Base-by-base conservation (phyloP, 2,329 filamentous ascomycete species). In the Colletotrichum simmondsii region DNA sequence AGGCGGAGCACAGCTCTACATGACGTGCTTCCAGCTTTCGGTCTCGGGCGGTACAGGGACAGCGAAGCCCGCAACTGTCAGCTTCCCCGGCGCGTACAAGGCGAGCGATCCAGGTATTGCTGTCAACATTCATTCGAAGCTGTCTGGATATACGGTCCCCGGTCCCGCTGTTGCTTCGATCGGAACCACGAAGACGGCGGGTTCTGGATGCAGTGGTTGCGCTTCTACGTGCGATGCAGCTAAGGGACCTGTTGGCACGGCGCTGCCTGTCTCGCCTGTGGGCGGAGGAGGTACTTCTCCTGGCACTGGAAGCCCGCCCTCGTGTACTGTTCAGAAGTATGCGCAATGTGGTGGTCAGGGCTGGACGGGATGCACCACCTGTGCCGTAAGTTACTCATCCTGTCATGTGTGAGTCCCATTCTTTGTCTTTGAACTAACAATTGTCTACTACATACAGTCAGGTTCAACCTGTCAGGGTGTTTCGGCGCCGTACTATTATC, bases 71-170 rank as follows among this genome's bases (percentile, higher is more conserved):
- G 61, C 78, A 1, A 81, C 79, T 0, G 80, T 85, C 53, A 75
- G 64, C 52, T 81, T 87, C 75, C 86, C 86, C 1, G 83, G 85
- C 0, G 86, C 85, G 0, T 85, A 87, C 77, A 80, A 80, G 74
- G 77, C 82, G 5, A 79, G 74, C 19, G 84, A 88, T 74, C 84
- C 86, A 0, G 86, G 86, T 12, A 85, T 88, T 69, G 79, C 83
- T 32, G 79, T 87, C 76, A 86, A 87, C 77, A 87, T 88, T 74
- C 85, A 87, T 78, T 77, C 80, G 10, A 78, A 81, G 58, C 74
- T 87, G 66, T 75, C 75, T 24, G 79, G 76, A 1, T 87, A 87
- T 68, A 76, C 81, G 5, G 84, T 83, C 5, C 85, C 86, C 1
- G 86, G 86, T 3, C 85, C 85, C 2, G 76, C 79, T 1, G 85